Conservation (phyloP, 306 rosid species). For the Vicia sativa region DNA sequence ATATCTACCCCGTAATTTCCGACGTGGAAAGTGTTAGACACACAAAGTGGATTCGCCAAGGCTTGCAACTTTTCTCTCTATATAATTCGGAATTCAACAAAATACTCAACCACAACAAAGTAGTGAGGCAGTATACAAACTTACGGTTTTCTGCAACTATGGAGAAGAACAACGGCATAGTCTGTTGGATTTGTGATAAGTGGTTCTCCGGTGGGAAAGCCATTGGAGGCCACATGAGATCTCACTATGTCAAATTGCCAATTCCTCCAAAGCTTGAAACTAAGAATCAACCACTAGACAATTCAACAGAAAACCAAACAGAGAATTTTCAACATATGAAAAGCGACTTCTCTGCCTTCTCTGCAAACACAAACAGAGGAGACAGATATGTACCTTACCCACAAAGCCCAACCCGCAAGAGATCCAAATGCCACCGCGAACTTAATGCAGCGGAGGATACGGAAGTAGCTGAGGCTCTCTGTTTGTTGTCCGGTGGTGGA, state of each 20-base stretch:
- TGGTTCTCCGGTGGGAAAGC: constrained; percentile 59
- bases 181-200: constrained; percentile 58
- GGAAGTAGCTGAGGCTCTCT: constrained; percentile 37
- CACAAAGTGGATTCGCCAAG: constrained; percentile 1
- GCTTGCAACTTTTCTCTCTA: constrained; percentile 45
- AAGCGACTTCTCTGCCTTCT: background rate
- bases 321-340: background rate
- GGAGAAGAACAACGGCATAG: constrained; percentile 37
- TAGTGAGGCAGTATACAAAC: constrained; percentile 17
- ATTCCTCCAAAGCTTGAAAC: constrained; percentile 38
- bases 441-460: background rate
- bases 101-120: constrained; percentile 19
- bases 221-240: constrained; percentile 81
- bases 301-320: background rate
- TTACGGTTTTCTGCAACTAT: constrained; percentile 36
- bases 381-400: constrained; percentile 19
- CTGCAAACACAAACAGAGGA: constrained; percentile 18
- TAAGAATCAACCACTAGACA: background rate
- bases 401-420: constrained; percentile 40
- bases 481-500: background rate
- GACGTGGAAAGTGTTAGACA: background rate
- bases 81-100: constrained; percentile 12
- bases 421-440: constrained; percentile 47
- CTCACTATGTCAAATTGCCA: constrained; percentile 56
- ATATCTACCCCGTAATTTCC: background rate